Evolutionary conservation across 495 filamentous ascomycete genomes (phyloP).

Genomic region (Saxophila tyrrhenica): DNA sequence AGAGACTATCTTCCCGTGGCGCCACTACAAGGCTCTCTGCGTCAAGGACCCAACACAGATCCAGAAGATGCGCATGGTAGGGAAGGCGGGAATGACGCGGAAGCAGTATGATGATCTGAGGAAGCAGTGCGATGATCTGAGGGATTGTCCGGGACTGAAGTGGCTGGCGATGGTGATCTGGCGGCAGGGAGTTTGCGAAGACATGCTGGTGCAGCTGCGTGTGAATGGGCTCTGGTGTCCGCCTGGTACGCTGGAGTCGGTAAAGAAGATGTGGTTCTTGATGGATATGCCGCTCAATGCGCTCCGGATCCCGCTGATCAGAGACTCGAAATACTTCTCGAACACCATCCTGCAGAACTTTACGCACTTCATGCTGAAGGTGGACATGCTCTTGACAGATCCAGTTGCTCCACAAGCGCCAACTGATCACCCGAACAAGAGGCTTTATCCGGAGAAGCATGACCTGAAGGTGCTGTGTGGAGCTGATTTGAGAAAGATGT

Average conservation of each 20-base stretch:
- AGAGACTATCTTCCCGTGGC: slow-evolving; percentile 39
- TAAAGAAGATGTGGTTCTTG: slow-evolving; percentile 56
- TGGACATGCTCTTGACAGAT: slow-evolving; percentile 48
- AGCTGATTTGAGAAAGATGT: slow-evolving; percentile 37
- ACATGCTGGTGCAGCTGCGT: slow-evolving; percentile 45
- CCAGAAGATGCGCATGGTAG: slow-evolving; percentile 13
- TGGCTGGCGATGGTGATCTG: slow-evolving; percentile 44
- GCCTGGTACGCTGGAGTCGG: slow-evolving; percentile 25
- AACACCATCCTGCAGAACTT: slow-evolving; percentile 43
- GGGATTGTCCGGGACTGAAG: slow-evolving; percentile 36
- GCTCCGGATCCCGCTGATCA: slow-evolving; percentile 39
- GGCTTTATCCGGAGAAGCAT: slow-evolving; percentile 37
- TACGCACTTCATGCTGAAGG: slow-evolving; percentile 48
- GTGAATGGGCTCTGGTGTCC: slow-evolving; percentile 43
- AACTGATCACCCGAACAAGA: slow-evolving; percentile 45
- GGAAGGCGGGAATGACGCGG: background rate
- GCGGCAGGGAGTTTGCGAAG: slow-evolving; percentile 37
- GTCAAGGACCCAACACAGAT: slow-evolving; percentile 36
- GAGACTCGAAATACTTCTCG: slow-evolving; percentile 38
- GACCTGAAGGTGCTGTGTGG: slow-evolving; percentile 24
- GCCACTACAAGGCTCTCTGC: slow-evolving; percentile 41
- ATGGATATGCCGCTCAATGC: slow-evolving; percentile 47
- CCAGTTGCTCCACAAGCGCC: slow-evolving; percentile 36
- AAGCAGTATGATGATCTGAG: slow-evolving; percentile 1
- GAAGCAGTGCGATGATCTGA: slow-evolving; percentile 13